A percentile compares a stretch with the other conserved stretches of the same genome.
Conservation (phyloP, 2,329 filamentous ascomycete species). For the Tolypocladium tundrense region DNA sequence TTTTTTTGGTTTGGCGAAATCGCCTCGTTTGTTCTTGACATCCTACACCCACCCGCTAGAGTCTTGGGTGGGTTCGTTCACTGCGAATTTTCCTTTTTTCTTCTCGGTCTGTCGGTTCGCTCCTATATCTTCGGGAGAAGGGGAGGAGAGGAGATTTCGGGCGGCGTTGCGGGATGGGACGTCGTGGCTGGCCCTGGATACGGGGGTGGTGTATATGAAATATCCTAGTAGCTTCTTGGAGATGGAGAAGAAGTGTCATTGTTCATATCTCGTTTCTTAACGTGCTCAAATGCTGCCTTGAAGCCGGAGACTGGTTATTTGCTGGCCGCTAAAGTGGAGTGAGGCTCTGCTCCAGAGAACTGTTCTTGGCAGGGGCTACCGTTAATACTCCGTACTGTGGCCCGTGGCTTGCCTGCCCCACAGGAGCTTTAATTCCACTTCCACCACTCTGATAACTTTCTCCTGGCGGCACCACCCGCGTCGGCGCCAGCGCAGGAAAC, state of each 20-base stretch:
- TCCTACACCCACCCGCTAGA: conserved; percentile 12
- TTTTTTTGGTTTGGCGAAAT: conserved; percentile 13
- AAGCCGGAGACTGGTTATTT: not conserved
- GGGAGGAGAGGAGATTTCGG: not conserved
- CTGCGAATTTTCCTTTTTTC: conserved; percentile 8
- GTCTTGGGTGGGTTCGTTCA: conserved; percentile 11
- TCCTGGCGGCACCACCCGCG: not conserved
- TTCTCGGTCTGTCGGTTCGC: not conserved
- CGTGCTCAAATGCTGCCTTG: not conserved
- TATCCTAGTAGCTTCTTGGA: conserved; percentile 3
- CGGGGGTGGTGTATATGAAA: conserved; percentile 1
- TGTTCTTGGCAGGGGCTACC: not conserved
- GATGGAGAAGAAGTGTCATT: conserved; percentile 8
- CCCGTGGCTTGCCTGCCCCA: not conserved
- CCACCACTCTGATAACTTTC: not conserved
- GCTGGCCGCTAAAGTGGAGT: not conserved
- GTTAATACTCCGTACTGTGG: not conserved
- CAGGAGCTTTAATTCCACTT: not conserved
- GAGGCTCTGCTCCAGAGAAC: not conserved
- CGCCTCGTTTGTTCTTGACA: conserved; percentile 8
- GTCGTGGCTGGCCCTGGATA: not conserved
- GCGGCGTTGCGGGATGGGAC: not conserved
- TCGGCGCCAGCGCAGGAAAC: not conserved
- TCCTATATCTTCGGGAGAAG: not conserved
- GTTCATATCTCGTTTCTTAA: not conserved